Evolutionary conservation across 441 rosid genomes (phyloP).

Genomic region (Gossypium laxum): DNA sequence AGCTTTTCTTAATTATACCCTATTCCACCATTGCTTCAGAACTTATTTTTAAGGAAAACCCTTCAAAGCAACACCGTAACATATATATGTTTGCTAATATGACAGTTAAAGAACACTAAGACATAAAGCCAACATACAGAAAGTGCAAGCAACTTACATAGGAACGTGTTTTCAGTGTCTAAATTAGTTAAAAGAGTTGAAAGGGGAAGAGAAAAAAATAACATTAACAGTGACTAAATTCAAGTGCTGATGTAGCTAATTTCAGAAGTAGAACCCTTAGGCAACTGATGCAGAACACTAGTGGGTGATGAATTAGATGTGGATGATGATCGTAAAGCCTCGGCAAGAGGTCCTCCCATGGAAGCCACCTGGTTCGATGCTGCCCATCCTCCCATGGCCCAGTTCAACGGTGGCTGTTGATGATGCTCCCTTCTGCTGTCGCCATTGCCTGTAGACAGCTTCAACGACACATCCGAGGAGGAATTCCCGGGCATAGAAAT

Average conservation of each 20-base stretch:
- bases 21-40: not conserved
- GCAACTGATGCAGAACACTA: conserved; percentile 59
- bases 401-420: conserved; percentile 29
- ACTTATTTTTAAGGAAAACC: not conserved
- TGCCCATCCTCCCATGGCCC: conserved; percentile 51
- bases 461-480: conserved; percentile 63
- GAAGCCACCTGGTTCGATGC: conserved; percentile 36
- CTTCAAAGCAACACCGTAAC: no score
- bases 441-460: conserved; percentile 52
- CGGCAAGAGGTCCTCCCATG: conserved; percentile 85
- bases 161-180: not conserved
- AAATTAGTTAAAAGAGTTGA: not conserved
- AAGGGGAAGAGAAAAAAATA: not conserved
- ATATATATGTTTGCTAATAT: no score
- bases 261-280: conserved; percentile 31
- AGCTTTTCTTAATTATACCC: no score
- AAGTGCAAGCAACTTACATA: not conserved
- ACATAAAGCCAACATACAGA: not conserved
- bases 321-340: conserved; percentile 64
- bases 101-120: conserved; percentile 10
- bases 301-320: conserved; percentile 54
- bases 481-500: conserved; percentile 64
- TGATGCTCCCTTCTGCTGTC: conserved; percentile 34
- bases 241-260: conserved; percentile 35
- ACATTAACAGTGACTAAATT: not conserved